Base-by-base conservation (phyloP, 129 eudicot species). In the Pulicaria dysenterica region DNA sequence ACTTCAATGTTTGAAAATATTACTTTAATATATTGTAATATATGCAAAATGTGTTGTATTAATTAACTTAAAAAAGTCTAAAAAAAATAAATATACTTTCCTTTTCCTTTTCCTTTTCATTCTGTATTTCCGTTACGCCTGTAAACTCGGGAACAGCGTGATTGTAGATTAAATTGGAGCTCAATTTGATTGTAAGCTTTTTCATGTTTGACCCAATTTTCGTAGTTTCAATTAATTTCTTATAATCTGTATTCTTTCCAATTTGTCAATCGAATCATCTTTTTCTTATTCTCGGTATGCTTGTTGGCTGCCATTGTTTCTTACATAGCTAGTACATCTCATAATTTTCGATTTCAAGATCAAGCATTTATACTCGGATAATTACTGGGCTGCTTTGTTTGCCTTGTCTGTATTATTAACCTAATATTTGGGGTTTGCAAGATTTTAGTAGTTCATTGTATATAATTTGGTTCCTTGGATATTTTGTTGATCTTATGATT, bases 121-220 rank as follows among this genome's bases (percentile, higher is more conserved):
- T 24, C 31, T 24, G 31, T 24, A 24, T 24, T 24, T 24, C 2
- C 31, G 1, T 1, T 24, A 24, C 31, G 31, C 31, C 31, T 24
- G 31, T 24, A 24, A 24, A 24, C 31, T 24, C 31, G 31, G 31
- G 31, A 24, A 24, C 31, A 24, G 31, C 1, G 59, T 6, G 7
- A 55, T 43, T 48, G 13, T 67, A 10, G 70, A 65, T 65, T 24
- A n/a, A 19, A 15, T 70, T 40, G 43, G 53, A 71, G 36, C 67
- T 16, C 66, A 71, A 13, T 58, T 59, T 45, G 58, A 58, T 72
- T 59, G 77, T 72, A 72, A 72, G 77, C 14, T 46, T 50, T 24
- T 43, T 16, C 38, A 14, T 17, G 40, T 42, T 69, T 57, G 19
- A 50, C 41, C 38, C 41, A 3, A 40, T 69, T 69, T 10, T 69